These are phyloP conservation scores for Ambrosiella beaveri DNA, from an alignment of 2,329 filamentous ascomycete genomes.

Conservation along the genomic window DNA sequence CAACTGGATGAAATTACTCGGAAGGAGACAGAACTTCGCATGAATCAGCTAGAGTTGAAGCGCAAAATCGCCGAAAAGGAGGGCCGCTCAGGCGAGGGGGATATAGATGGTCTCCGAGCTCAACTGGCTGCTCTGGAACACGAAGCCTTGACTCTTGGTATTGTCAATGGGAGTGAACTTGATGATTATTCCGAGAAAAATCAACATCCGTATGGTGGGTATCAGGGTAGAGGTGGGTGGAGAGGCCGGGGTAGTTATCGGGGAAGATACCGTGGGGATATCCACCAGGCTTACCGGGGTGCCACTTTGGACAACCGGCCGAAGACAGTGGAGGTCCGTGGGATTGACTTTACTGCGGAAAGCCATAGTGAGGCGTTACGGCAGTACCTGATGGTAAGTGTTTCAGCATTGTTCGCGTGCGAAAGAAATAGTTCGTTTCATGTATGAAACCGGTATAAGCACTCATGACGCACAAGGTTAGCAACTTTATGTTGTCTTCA, in stretches of 20 bases:
- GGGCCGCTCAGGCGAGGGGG: constrained; percentile 20
- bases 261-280: constrained; percentile 20
- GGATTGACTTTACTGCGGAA: constrained; percentile 42
- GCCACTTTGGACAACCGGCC: constrained; percentile 64
- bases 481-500: too few relatives aligned
- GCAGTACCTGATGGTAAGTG: constrained; percentile 51
- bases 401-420: background rate
- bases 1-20: constrained; percentile 47
- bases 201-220: constrained; percentile 15
- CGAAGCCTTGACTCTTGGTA: constrained; percentile 51
- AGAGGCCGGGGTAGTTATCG: constrained; percentile 19
- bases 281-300: constrained; percentile 38
- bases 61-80: constrained; percentile 44
- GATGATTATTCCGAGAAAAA: constrained; percentile 25
- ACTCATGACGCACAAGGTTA: background rate
- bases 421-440: background rate
- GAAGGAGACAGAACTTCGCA: constrained; percentile 42
- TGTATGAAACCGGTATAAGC: background rate
- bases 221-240: constrained; percentile 26
- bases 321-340: constrained; percentile 46
- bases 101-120: constrained; percentile 50
- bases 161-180: constrained; percentile 28
- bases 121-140: constrained; percentile 57
- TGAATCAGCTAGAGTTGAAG: constrained; percentile 48
- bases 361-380: constrained; percentile 52